A percentile compares a stretch with the other conserved stretches of the same genome.
phyloP scores from a whole-genome alignment of 352 stramenopile species.

The Pythium rishiriense region DNA sequence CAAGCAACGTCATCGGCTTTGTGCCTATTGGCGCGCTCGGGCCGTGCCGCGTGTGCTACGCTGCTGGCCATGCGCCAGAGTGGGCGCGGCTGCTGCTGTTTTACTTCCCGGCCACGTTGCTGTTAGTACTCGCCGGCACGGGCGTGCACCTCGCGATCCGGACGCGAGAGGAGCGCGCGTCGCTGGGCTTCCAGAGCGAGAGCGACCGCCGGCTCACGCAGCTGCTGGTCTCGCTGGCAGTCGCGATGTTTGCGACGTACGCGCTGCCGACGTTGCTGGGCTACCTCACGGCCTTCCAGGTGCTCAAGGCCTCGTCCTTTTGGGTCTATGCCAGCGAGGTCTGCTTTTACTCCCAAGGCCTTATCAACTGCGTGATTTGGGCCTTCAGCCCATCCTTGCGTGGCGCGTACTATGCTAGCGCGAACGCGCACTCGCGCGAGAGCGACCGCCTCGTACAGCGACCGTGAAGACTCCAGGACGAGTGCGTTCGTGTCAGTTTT shows the following conservation, averaged over 20 bases:
- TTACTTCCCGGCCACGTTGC: conserved; percentile 32
- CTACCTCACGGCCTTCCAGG: conserved; percentile 22
- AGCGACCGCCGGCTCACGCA: conserved; percentile 26
- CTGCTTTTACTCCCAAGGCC: conserved; percentile 41
- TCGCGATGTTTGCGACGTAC: conserved; percentile 20
- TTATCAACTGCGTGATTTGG: conserved; percentile 35
- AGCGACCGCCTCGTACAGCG: conserved; percentile 21
- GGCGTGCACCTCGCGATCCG: conserved; percentile 27
- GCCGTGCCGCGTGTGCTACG: conserved; percentile 41
- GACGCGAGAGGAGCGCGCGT: conserved; percentile 24
- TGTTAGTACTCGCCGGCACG: conserved; percentile 24
- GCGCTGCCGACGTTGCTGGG: conserved; percentile 25
- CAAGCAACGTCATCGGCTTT: conserved; percentile 68
- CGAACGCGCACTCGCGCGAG: conserved; percentile 15
- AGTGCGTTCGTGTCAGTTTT: background rate
- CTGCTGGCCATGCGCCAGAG: conserved; percentile 20
- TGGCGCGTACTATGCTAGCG: conserved; percentile 16
- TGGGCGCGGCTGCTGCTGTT: conserved; percentile 40
- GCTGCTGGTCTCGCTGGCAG: conserved; percentile 10
- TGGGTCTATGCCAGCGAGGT: conserved; percentile 37
- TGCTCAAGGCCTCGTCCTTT: conserved; percentile 18
- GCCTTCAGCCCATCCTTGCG: conserved; percentile 30
- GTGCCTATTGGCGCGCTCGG: conserved; percentile 54
- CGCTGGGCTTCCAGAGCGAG: conserved; percentile 32
- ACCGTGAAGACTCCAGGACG: conserved; percentile 1